Percentiles rank a stretch among this genome's conserved stretches.
Evolutionary conservation across 2,329 filamentous ascomycete species (phyloP).

Genomic region (Hypoxylon sp.): DNA sequence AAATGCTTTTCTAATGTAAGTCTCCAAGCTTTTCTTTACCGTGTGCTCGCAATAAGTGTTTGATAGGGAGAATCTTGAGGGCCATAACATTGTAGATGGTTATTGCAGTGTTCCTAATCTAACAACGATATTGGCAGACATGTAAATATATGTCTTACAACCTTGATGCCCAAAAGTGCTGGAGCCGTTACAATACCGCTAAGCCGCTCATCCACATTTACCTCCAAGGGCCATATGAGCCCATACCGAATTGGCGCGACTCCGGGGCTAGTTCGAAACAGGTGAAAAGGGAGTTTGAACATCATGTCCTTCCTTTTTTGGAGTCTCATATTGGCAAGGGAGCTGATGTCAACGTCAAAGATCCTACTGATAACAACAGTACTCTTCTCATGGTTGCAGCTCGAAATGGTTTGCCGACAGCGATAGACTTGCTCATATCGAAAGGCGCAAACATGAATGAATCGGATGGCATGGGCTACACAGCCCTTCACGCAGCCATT

Average conservation of each 20-base stretch:
- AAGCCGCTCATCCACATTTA: conserved; percentile 21
- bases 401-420: background rate
- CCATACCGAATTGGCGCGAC: conserved; percentile 10
- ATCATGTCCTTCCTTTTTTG: conserved; percentile 5
- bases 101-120: background rate
- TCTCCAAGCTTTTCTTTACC: background rate
- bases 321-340: conserved; percentile 1
- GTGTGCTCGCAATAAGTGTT: background rate
- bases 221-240: conserved; percentile 1
- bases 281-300: background rate
- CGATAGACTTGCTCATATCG: conserved; percentile 18
- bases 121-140: conserved; percentile 4
- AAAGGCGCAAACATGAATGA: conserved; percentile 23
- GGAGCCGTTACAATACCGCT: background rate
- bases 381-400: conserved; percentile 19
- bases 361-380: background rate
- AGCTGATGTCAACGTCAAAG: conserved; percentile 8
- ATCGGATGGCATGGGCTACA: conserved; percentile 2
- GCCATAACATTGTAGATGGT: background rate
- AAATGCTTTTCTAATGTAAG: conserved; percentile 14
- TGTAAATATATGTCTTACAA: conserved; percentile 16
- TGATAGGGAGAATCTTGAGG: background rate
- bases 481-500: conserved; percentile 24
- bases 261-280: background rate
- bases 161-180: conserved; percentile 8